Percentiles rank a stretch among this genome's conserved stretches.
Evolutionary conservation across 116 monocot genomes (phyloP).

Genomic region (Iris pallida): DNA sequence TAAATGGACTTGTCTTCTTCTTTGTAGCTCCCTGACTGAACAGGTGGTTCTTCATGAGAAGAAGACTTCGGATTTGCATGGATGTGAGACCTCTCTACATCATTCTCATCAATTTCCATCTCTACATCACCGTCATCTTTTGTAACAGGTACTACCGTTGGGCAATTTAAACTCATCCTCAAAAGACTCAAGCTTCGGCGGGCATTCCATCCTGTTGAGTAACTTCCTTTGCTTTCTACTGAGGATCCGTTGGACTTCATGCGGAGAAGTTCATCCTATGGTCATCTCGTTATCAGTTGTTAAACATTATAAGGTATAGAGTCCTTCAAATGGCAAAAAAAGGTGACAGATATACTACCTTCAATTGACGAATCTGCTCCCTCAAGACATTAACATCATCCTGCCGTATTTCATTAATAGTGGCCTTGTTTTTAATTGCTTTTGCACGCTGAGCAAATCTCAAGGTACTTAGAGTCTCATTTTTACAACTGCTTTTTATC

Average conservation of each 20-base stretch:
- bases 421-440: conserved; percentile 82
- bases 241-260: conserved; percentile 63
- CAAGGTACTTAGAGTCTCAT: conserved; percentile 82
- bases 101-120: conserved; percentile 92
- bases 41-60: no score
- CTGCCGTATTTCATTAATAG: conserved; percentile 78
- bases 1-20: no score
- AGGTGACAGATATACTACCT: conserved; percentile 31
- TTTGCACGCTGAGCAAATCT: conserved; percentile 96
- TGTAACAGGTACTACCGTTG: conserved; percentile 35
- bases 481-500: conserved; percentile 65
- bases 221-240: conserved; percentile 45
- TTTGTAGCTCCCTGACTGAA: no score
- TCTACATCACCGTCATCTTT: conserved; percentile 88
- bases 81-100: conserved; percentile 34
- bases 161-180: conserved; percentile 61
- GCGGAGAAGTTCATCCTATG: conserved; percentile 79
- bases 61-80: no score
- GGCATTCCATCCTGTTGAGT: conserved; percentile 82
- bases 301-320: no score
- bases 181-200: conserved; percentile 73
- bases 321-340: background rate
- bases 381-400: conserved; percentile 90
- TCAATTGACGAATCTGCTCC: conserved; percentile 83
- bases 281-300: background rate